A percentile compares a stretch with the other conserved stretches of the same genome.
Evolutionary conservation across 2,329 filamentous ascomycete genomes (phyloP).

Genomic region (Furcasterigmium furcatum): DNA sequence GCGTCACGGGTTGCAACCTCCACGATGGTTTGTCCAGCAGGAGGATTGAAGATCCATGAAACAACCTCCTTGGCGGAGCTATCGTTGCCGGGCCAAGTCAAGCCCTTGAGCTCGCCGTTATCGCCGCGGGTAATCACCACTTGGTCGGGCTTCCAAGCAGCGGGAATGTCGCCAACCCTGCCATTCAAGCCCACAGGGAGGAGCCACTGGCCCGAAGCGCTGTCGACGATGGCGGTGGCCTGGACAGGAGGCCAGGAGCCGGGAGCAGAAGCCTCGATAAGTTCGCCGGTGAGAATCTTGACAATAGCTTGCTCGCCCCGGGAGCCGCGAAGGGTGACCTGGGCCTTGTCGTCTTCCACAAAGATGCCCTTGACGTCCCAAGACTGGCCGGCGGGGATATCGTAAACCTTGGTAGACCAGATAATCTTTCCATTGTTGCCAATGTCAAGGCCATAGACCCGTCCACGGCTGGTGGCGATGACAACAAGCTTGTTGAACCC

Average conservation of each 20-base stretch:
- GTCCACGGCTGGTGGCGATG: slow-evolving; percentile 74
- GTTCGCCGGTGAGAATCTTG: slow-evolving; percentile 48
- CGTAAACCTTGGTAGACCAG: slow-evolving; percentile 68
- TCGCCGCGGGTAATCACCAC: slow-evolving; percentile 50
- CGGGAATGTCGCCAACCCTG: slow-evolving; percentile 41
- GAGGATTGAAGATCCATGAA: slow-evolving; percentile 72
- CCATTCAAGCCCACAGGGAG: slow-evolving; percentile 51
- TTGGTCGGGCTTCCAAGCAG: slow-evolving; percentile 44
- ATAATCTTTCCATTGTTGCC: slow-evolving; percentile 69
- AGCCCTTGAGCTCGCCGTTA: slow-evolving; percentile 49
- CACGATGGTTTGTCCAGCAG: slow-evolving; percentile 63
- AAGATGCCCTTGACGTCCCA: slow-evolving; percentile 70
- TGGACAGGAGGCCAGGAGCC: slow-evolving; percentile 35
- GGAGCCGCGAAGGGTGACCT: slow-evolving; percentile 55
- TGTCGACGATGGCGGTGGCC: slow-evolving; percentile 46
- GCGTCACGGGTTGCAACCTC: slow-evolving; percentile 64
- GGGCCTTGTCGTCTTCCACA: slow-evolving; percentile 52
- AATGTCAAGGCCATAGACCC: slow-evolving; percentile 76
- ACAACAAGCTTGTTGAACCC: slow-evolving; percentile 86
- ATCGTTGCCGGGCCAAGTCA: slow-evolving; percentile 45
- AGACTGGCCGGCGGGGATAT: slow-evolving; percentile 48
- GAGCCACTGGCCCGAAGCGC: slow-evolving; percentile 47
- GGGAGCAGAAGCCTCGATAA: slow-evolving; percentile 38
- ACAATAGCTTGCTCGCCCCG: slow-evolving; percentile 61
- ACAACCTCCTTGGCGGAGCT: slow-evolving; percentile 39